phyloP scores from a whole-genome alignment of 345 rosid genomes.

The Moricandia moricandioides region DNA sequence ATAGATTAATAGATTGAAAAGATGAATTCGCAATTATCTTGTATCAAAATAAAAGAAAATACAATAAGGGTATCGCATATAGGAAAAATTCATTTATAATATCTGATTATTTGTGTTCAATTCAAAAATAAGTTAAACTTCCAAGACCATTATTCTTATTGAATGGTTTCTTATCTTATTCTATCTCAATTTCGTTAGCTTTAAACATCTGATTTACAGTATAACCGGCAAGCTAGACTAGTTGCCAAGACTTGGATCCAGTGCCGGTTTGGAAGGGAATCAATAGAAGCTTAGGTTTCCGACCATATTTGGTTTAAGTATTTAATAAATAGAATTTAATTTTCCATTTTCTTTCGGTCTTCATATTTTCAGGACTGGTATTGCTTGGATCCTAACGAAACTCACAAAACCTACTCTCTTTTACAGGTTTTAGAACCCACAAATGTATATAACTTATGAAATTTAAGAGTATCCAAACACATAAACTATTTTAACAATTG shows the following conservation, averaged over 20 bases:
- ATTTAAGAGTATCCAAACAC: neutral
- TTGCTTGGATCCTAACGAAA: neutral
- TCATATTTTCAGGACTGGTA: no score
- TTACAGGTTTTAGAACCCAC: neutral
- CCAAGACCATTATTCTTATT: no score
- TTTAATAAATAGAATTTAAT: no score
- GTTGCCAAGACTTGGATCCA: neutral
- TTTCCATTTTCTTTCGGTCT: no score
- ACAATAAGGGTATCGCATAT: neutral
- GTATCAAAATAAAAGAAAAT: neutral
- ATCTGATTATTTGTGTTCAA: neutral
- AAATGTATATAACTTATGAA: neutral
- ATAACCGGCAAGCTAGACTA: neutral
- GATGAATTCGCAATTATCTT: neutral
- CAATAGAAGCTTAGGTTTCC: no score
- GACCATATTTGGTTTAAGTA: no score
- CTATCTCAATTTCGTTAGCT: neutral
- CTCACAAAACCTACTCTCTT: neutral
- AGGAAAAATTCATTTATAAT: neutral
- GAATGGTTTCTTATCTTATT: no score
- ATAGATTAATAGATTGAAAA: no score
- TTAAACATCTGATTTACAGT: neutral
- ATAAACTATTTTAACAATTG: neutral
- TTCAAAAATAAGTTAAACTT: no score
- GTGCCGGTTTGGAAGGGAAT: no score